Base-by-base conservation (phyloP, 371 early-diverging fungal genomes). In the Thermomucor indicae-seudaticae region DNA sequence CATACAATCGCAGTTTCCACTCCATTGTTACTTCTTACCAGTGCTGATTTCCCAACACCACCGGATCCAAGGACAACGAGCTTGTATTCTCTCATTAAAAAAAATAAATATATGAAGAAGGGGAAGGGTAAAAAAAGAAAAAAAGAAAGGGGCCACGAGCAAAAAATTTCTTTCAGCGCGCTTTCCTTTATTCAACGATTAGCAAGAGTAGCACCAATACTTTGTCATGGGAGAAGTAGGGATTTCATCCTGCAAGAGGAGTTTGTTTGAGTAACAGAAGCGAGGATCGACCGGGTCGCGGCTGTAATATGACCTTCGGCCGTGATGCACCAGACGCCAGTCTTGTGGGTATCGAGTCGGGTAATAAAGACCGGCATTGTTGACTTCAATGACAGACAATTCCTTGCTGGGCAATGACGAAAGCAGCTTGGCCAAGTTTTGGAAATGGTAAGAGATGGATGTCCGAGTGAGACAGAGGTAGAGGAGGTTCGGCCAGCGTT, bases 121-220 rank as follows among this genome's bases (percentile, higher is more conserved):
- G 20, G 20, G 28, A 32, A 11, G 28, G 20, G 19, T 44, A 11
- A 47, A 20, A 17, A 17, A 16, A 46, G 14, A 42, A 11, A 23
- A 53, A 45, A 35, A 19, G 20, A 31, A 35, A 32, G 44, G 43
- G 23, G 20, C 20, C 5, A 24, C 10, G 19, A 32, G 19, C 16
- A 30, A 47, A 2, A 7, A 27, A 16, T 45, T 24, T 11, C 16
- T 10, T 6, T 30, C 17, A 10, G n/a, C n/a, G n/a, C n/a, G n/a
- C n/a, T n/a, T n/a, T n/a, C n/a, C n/a, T n/a, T n/a, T n/a, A n/a
- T n/a, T n/a, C n/a, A 23, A 29, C 16, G 30, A 14, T 55, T 35
- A 58, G 31, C 49, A 65, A 16, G 60, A 65, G 43, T 59, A 70
- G 20, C 60, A 44, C 63, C 65, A 65, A 40, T 70, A 70, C 16